These are phyloP conservation scores for Exophiala sp. DNA, from an alignment of 2,329 filamentous ascomycete species.

Conservation along the genomic window DNA sequence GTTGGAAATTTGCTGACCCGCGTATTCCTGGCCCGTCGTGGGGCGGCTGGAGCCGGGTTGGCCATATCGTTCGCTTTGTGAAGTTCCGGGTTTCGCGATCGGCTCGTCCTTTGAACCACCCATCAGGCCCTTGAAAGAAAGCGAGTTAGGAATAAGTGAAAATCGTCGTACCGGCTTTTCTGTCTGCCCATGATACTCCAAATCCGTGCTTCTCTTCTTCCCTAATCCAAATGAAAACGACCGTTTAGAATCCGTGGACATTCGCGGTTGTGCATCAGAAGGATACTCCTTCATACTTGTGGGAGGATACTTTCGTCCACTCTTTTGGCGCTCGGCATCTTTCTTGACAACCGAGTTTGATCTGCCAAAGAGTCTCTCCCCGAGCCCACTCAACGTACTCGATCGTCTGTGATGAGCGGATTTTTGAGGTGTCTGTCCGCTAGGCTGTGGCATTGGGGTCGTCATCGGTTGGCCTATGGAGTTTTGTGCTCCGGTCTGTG, in stretches of 20 bases:
- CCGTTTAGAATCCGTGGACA: conserved; percentile 67
- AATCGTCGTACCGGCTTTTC: conserved; percentile 59
- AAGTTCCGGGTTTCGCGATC: conserved; percentile 37
- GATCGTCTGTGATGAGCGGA: conserved; percentile 58
- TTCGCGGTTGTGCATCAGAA: conserved; percentile 50
- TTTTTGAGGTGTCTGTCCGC: conserved; percentile 38
- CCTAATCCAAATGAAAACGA: conserved; percentile 65
- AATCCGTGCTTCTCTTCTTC: conserved; percentile 65
- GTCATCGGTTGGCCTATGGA: conserved; percentile 53
- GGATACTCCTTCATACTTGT: conserved; percentile 77
- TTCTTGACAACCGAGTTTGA: conserved; percentile 55
- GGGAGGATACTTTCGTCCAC: conserved; percentile 71
- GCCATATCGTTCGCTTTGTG: conserved; percentile 34
- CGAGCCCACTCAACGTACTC: conserved; percentile 71
- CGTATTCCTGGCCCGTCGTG: conserved; percentile 13
- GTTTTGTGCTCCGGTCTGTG: conserved; percentile 49
- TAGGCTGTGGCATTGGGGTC: conserved; percentile 53
- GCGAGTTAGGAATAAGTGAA: conserved; percentile 60
- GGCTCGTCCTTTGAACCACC: conserved; percentile 50
- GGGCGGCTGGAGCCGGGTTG: conserved; percentile 17
- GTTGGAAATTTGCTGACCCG: conserved; percentile 9
- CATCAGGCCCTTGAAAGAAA: conserved; percentile 60
- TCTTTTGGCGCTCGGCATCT: conserved; percentile 39
- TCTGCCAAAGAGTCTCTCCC: conserved; percentile 77
- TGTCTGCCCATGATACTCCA: conserved; percentile 52